A percentile compares a stretch with the other conserved stretches of the same genome.
phyloP scores from a whole-genome alignment of 129 eudicot species.

The Saussurea involucrata region DNA sequence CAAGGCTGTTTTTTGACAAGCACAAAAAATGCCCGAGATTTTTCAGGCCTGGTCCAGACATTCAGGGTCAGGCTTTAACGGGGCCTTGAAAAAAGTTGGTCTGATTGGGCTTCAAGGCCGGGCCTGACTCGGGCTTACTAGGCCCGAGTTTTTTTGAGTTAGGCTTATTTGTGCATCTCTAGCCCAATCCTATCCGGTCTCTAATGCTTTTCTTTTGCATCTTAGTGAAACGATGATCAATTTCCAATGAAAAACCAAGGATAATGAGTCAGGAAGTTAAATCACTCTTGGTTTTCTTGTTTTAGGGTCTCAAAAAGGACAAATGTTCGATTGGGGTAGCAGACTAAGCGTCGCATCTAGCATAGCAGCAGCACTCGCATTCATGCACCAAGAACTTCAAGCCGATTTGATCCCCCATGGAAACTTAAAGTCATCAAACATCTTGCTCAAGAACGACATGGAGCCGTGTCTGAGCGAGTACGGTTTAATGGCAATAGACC shows the following conservation, averaged over 20 bases:
- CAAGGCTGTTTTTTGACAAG: too few species aligned
- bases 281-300: conserved; percentile 13
- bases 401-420: conserved; percentile 65
- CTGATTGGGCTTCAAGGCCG: neutral
- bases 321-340: conserved; percentile 60
- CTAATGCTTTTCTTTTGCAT: neutral
- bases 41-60: too few species aligned
- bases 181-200: neutral
- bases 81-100: neutral
- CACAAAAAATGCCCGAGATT: too few species aligned
- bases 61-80: neutral
- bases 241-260: neutral
- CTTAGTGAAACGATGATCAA: neutral
- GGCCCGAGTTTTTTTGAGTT: neutral
- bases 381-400: conserved; percentile 69
- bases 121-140: neutral
- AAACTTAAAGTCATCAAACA: conserved; percentile 72
- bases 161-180: neutral
- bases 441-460: conserved; percentile 46
- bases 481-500: conserved; percentile 47
- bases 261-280: neutral
- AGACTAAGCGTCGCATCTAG: conserved; percentile 52
- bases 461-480: conserved; percentile 72
- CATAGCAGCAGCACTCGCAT: conserved; percentile 51
- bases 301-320: conserved; percentile 57